Base-by-base conservation (phyloP, 1,284 basidiomycete species). In the Wallemia mellicola region DNA sequence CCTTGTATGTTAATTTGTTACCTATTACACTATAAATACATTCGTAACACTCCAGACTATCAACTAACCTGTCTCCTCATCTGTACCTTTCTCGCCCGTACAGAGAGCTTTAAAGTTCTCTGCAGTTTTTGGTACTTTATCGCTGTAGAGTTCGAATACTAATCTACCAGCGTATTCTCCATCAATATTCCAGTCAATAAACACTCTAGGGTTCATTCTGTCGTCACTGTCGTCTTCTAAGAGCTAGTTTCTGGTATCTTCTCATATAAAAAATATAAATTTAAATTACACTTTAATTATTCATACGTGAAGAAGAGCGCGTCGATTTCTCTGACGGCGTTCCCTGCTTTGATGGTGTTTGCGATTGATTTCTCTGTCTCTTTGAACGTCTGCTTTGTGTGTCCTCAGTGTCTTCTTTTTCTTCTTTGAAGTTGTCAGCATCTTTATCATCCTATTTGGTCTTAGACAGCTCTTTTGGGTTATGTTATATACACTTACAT, bases 31-130 rank as follows among this genome's bases (percentile, higher is more conserved):
- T 24, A 15, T 11, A 9, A 15, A 17, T 17, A 28, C 14, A 11
- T n/a, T 15, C 22, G n/a, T 24, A 15, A 17, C 56, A 11, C 19
- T 57, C 27, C 9, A 57, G 9, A 7, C 5, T 28, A 11, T 3
- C 3, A 28, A 27, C 55, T n/a, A n/a, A 57, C 24, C 25, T 54
- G 26, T 33, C 1, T 11, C 38, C n/a, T 48, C 38, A 48, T 48
- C 38, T 48, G 57, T 64, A 62, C 70, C 68, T 65, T 83, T 70
- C 69, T 82, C 72, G 24, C 84, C 83, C 0, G 84, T 84, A 64
- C 82, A 83, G 25, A 95, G 79, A 66, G 88, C 83, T 60, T 89
- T 81, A 73, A 95, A 96, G 74, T 98, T 95, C 61, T 73, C 76
- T 0, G 83, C 74, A 0, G 89, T 94, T 66, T 72, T 76, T 22